Evolutionary conservation across 1,139 yeast species (phyloP).

Genomic region (Blastobotrys aristatus): DNA sequence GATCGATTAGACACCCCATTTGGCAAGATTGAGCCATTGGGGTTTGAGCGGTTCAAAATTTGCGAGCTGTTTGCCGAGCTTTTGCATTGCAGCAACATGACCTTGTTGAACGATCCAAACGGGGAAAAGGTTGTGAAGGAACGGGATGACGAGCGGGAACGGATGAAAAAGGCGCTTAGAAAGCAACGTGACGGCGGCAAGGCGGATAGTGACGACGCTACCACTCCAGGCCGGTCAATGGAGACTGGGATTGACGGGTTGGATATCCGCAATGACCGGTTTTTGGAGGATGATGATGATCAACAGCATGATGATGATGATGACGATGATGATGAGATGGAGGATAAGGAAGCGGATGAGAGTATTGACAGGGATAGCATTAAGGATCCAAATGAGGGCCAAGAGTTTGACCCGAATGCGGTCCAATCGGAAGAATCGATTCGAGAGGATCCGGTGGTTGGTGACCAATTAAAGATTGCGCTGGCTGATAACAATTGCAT

Average conservation of each 20-base stretch:
- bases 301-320: conserved; percentile 1
- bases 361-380: background rate
- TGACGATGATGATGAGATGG: conserved; percentile 20
- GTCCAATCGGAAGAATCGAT: conserved; percentile 32
- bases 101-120: conserved; percentile 74
- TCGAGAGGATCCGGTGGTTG: conserved; percentile 73
- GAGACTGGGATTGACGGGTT: conserved; percentile 19
- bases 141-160: conserved; percentile 64
- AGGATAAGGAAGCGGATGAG: background rate
- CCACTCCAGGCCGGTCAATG: conserved; percentile 13
- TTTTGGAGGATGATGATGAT: conserved; percentile 14
- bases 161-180: conserved; percentile 36
- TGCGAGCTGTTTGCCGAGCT: conserved; percentile 94
- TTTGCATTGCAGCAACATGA: conserved; percentile 96
- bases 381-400: background rate
- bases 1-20: conserved; percentile 59
- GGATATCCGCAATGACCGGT: conserved; percentile 16
- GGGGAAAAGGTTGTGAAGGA: conserved; percentile 75
- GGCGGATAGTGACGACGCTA: conserved; percentile 7
- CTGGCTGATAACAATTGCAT: conserved; percentile 78
- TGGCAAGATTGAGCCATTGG: conserved; percentile 78
- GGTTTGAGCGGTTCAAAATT: conserved; percentile 90
- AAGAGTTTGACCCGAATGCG: conserved; percentile 15
- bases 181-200: conserved; percentile 20
- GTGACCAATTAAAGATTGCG: conserved; percentile 83